Evolutionary conservation across 1,284 basidiomycete genomes (phyloP).

Genomic region (Xanthoconium separans): DNA sequence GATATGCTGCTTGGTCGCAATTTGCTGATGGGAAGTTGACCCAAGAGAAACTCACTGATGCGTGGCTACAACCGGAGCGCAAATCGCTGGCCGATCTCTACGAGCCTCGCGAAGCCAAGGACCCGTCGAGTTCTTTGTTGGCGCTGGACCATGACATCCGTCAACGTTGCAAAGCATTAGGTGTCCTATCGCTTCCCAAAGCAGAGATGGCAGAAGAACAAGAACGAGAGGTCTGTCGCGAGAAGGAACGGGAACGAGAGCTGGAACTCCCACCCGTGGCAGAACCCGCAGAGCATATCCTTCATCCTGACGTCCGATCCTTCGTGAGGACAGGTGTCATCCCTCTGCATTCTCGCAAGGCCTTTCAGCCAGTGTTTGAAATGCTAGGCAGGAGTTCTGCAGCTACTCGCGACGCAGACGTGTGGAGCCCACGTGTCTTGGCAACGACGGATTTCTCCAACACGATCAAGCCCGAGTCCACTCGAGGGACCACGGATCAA

Average conservation of each 20-base stretch:
- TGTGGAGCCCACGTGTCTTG: no score
- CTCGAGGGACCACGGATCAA: no score
- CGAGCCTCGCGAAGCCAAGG: background rate
- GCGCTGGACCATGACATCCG: background rate
- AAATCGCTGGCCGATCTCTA: background rate
- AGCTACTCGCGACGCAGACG: no score
- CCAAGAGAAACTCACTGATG: background rate
- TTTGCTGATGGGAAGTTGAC: background rate
- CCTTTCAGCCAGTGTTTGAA: no score
- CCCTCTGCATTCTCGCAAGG: no score
- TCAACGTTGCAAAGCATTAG: background rate
- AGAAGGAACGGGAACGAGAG: conserved; percentile 2
- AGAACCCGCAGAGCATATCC: background rate
- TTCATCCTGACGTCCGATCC: background rate
- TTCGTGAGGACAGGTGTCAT: background rate
- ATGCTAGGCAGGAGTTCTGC: no score
- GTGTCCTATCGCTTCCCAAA: background rate
- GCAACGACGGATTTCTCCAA: no score
- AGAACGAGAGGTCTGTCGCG: background rate
- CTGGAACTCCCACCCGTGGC: background rate
- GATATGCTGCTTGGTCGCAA: background rate
- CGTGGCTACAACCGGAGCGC: background rate
- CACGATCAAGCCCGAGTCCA: no score
- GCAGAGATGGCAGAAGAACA: background rate
- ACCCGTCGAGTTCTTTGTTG: no score